Evolutionary conservation across 805 yeast species (phyloP).

Genomic region (Candida ascalaphidarum): DNA sequence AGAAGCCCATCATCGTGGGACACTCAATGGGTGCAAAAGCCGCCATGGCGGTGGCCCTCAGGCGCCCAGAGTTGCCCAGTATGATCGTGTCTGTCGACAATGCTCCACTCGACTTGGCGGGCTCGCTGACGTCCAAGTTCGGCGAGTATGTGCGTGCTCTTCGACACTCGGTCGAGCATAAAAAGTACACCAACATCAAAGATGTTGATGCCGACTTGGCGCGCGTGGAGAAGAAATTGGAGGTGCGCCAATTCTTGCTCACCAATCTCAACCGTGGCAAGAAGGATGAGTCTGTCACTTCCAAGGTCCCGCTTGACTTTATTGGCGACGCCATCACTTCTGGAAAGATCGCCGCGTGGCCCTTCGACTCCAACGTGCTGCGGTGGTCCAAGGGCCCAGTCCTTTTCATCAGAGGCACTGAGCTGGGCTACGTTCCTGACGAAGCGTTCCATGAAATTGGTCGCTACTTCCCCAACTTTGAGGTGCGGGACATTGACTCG

Average conservation of each 20-base stretch:
- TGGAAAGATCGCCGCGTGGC: constrained; percentile 70
- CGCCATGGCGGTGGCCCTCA: constrained; percentile 77
- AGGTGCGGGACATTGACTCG: constrained; percentile 62
- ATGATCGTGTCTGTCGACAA: constrained; percentile 78
- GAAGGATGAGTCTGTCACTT: constrained; percentile 30
- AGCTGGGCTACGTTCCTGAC: constrained; percentile 74
- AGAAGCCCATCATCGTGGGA: constrained; percentile 58
- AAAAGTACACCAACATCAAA: constrained; percentile 39
- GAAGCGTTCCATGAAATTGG: constrained; percentile 71
- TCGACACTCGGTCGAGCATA: constrained; percentile 43
- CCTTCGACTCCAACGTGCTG: constrained; percentile 45
- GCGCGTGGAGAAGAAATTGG: constrained; percentile 49
- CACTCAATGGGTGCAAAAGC: constrained; percentile 94
- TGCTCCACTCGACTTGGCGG: constrained; percentile 66
- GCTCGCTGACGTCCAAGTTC: constrained; percentile 44
- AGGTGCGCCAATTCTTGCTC: constrained; percentile 69
- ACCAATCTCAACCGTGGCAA: constrained; percentile 52
- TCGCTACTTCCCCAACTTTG: constrained; percentile 69
- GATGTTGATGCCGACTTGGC: constrained; percentile 63
- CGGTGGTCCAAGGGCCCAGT: constrained; percentile 61
- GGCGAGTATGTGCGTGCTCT: constrained; percentile 59
- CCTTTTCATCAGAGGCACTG: constrained; percentile 70
- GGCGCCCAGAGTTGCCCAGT: constrained; percentile 53
- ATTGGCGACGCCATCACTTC: constrained; percentile 57
- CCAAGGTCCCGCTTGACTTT: constrained; percentile 66